phyloP scores from a whole-genome alignment of 2,329 filamentous ascomycete genomes.

The Botrytis sinoallii region DNA sequence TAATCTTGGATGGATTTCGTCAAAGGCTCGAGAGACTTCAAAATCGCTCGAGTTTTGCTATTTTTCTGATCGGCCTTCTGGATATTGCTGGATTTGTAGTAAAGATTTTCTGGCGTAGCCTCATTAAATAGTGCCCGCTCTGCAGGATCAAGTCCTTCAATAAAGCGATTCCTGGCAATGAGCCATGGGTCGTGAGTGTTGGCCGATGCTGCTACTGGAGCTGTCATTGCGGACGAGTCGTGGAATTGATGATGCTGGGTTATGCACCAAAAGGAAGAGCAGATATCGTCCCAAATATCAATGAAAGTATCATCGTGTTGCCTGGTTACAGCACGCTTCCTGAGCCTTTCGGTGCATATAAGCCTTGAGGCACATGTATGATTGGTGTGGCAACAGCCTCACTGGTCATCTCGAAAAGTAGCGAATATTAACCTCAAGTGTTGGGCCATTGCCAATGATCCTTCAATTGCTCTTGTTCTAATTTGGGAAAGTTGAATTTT shows the following conservation, averaged over 20 bases:
- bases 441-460: neutral
- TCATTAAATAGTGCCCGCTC: neutral
- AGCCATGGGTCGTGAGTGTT: neutral
- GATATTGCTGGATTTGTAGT: neutral
- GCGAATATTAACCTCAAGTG: neutral
- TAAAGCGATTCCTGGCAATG: neutral
- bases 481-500: rapidly evolving
- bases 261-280: neutral
- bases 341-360: neutral
- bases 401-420: neutral
- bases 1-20: neutral
- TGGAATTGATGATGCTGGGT: no score
- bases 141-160: neutral
- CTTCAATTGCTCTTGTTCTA: neutral
- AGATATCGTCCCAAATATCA: neutral
- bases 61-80: neutral
- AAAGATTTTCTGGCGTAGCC: conserved; percentile 3
- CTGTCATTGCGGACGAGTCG: neutral
- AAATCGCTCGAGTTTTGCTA: neutral
- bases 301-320: neutral
- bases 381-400: neutral
- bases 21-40: neutral
- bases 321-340: neutral
- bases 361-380: neutral
- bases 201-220: neutral